Conservation (phyloP, 2,329 filamentous ascomycete genomes). For the Talaromyces marneffei region DNA sequence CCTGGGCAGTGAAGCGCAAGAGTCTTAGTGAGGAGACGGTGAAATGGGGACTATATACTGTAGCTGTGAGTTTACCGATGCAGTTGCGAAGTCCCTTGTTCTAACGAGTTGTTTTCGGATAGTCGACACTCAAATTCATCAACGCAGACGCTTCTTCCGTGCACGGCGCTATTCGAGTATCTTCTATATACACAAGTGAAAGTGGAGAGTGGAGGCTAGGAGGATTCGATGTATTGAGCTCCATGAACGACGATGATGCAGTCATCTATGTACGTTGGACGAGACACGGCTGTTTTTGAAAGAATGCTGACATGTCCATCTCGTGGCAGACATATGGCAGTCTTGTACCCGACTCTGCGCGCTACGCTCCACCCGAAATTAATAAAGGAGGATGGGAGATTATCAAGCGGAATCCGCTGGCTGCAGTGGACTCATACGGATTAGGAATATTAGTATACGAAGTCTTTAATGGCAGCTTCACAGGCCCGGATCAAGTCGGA, state of each 20-base stretch:
- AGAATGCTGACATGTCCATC: conserved; percentile 16
- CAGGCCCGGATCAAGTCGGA: conserved; percentile 69
- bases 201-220: conserved; percentile 97
- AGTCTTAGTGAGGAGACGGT: conserved; percentile 85
- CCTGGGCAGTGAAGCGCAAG: conserved; percentile 85
- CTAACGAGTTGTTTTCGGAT: conserved; percentile 1
- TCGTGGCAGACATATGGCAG: conserved; percentile 70
- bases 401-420: conserved; percentile 74
- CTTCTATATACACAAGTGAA: conserved; percentile 86
- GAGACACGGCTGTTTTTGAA: conserved; percentile 1
- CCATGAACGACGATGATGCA: conserved; percentile 91
- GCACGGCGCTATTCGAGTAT: conserved; percentile 77
- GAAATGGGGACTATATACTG: conserved; percentile 88
- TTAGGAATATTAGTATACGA: conserved; percentile 82
- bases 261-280: conserved; percentile 65
- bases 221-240: conserved; percentile 89
- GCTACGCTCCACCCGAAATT: conserved; percentile 84
- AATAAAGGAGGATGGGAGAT: conserved; percentile 83
- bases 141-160: conserved; percentile 90
- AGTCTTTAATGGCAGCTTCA: conserved; percentile 81
- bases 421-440: conserved; percentile 81
- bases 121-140: conserved; percentile 92
- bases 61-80: conserved; percentile 56
- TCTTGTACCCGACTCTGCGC: conserved; percentile 73
- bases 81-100: no score